Base-by-base conservation (phyloP, 768 basidiomycete genomes). In the Leucocoprinus sp. region DNA sequence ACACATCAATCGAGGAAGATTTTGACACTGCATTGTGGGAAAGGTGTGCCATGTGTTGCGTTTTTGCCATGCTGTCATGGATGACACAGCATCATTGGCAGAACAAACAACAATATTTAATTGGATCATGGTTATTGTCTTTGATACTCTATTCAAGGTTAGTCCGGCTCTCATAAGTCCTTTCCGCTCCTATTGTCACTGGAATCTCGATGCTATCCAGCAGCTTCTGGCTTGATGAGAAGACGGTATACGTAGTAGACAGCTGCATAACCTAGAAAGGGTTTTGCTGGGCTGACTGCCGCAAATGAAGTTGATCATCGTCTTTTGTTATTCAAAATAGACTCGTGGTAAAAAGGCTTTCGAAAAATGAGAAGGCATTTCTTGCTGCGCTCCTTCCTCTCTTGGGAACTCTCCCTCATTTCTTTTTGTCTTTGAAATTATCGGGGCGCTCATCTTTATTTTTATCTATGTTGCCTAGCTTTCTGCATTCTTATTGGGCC, bases 71-170 rank as follows among this genome's bases (percentile, higher is more conserved):
- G n/a, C n/a, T n/a, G n/a, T n/a, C n/a, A n/a, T n/a, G n/a, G n/a
- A n/a, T n/a, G n/a, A n/a, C n/a, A n/a, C n/a, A n/a, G n/a, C n/a
- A n/a, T n/a, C n/a, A n/a, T n/a, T n/a, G n/a, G n/a, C n/a, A n/a
- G n/a, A n/a, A n/a, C n/a, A n/a, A n/a, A n/a, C n/a, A n/a, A n/a
- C n/a, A n/a, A n/a, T n/a, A n/a, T n/a, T n/a, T n/a, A 80, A 75
- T 41, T 62, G 65, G 43, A 66, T 83, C 49, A 86, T 83, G 76
- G 74, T 83, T 63, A 73, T 90, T 64, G 78, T 84, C 52, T 86
- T 88, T 53, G 80, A 87, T 58, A 84, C 77, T 4, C 82, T 83
- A 49, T 82, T 83, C 63, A 72, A 84, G 63, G 85, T 86, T 55
- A 67, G 72, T 60, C 33, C 7, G 29, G 45, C 38, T 17, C 35